A percentile compares a stretch with the other conserved stretches of the same genome.
These are phyloP conservation scores for Cladosporium halotolerans DNA, from an alignment of 2,329 filamentous ascomycete species.

Conservation along the genomic window DNA sequence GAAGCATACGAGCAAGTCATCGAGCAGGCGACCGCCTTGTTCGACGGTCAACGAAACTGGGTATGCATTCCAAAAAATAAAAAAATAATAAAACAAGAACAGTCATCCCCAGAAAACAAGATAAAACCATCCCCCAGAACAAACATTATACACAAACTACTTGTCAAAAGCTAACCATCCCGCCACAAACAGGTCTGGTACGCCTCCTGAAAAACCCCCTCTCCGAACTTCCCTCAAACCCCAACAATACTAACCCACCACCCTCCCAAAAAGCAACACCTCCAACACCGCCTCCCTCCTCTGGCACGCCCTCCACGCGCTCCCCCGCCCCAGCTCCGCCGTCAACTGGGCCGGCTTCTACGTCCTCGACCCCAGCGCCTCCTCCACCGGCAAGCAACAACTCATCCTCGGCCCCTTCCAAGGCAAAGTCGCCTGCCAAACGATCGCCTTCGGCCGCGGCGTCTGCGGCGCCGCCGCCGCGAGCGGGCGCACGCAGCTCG, in stretches of 20 bases:
- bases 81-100: neutral
- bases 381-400: slow-evolving; percentile 32
- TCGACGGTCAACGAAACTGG: slow-evolving; percentile 73
- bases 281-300: slow-evolving; percentile 69
- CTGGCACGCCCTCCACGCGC: slow-evolving; percentile 72
- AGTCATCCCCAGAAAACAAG: too few relatives aligned
- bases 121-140: too few relatives aligned
- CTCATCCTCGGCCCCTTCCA: slow-evolving; percentile 76
- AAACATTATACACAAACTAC: too few relatives aligned
- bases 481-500: slow-evolving; percentile 56
- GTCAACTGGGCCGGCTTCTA: slow-evolving; percentile 85
- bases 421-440: slow-evolving; percentile 71
- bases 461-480: slow-evolving; percentile 69
- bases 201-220: neutral
- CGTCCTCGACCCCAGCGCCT: slow-evolving; percentile 48
- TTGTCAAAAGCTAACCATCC: too few relatives aligned
- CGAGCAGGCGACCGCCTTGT: slow-evolving; percentile 61
- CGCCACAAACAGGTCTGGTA: slow-evolving; percentile 13
- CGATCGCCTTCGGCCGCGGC: slow-evolving; percentile 64
- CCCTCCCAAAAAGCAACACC: slow-evolving; percentile 55
- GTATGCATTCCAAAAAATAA: slow-evolving; percentile 38
- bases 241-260: neutral
- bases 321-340: slow-evolving; percentile 56
- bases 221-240: neutral
- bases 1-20: slow-evolving; percentile 70